Percentiles rank a stretch among this genome's conserved stretches.
phyloP scores from a whole-genome alignment of 2,329 filamentous ascomycete genomes.

The Colletotrichum sp. region DNA sequence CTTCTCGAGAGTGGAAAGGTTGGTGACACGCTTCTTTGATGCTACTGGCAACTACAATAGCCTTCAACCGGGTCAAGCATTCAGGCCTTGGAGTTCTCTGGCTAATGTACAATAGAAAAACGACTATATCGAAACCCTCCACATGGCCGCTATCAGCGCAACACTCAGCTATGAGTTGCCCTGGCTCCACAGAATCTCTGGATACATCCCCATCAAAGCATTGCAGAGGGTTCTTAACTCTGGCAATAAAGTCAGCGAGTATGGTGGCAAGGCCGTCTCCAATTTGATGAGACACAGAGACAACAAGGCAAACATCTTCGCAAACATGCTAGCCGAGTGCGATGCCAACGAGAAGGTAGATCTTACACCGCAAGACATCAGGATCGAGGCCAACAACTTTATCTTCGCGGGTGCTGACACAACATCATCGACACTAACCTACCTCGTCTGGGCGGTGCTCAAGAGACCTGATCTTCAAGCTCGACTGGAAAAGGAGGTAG shows the following conservation, averaged over 20 bases:
- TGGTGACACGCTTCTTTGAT: background rate
- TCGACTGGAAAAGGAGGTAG: slow-evolving; percentile 38
- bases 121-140: background rate
- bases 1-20: slow-evolving; percentile 57
- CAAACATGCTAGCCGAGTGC: background rate
- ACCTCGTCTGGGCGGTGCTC: slow-evolving; percentile 46
- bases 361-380: slow-evolving; percentile 34
- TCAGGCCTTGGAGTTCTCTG: too few species aligned
- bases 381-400: slow-evolving; percentile 43
- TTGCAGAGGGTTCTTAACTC: background rate
- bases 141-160: background rate
- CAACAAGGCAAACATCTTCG: background rate
- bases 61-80: too few species aligned
- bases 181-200: background rate
- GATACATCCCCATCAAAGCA: background rate
- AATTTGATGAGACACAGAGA: background rate
- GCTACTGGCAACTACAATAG: rapidly evolving
- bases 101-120: background rate
- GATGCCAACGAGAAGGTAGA: background rate
- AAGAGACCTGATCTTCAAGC: slow-evolving; percentile 31
- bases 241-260: background rate
- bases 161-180: background rate
- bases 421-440: slow-evolving; percentile 53
- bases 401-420: slow-evolving; percentile 59
- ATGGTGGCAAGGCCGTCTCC: background rate